Conservation (phyloP, 208 protist species). For the Leishmania major region DNA sequence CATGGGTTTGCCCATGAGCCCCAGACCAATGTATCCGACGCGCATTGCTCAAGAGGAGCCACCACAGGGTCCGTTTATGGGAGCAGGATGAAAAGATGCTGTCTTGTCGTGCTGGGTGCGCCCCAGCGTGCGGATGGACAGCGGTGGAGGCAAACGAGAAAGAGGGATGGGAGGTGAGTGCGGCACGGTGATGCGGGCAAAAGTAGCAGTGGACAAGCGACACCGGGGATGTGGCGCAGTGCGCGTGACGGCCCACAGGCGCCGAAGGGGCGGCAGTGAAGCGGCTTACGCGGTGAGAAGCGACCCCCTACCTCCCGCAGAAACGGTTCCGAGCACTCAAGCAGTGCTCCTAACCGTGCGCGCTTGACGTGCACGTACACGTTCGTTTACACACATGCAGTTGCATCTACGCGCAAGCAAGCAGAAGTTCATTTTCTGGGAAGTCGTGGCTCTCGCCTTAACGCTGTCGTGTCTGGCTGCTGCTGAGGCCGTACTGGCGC, state of each 20-base stretch:
- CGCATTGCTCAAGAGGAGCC: slow-evolving; percentile 26
- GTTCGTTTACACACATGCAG: not conserved
- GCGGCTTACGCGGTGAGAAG: not conserved
- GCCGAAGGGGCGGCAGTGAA: not conserved
- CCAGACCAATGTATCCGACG: slow-evolving; percentile 93
- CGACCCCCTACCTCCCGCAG: not conserved
- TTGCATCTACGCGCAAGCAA: not conserved
- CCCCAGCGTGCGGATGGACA: not conserved
- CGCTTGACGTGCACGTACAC: not conserved
- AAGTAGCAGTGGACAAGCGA: not conserved
- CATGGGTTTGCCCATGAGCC: slow-evolving; percentile 95
- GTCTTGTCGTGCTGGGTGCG: not conserved
- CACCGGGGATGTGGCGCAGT: not conserved
- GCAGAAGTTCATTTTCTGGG: not conserved
- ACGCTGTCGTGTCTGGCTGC: not conserved
- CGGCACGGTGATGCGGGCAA: not conserved
- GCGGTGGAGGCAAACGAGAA: slow-evolving; percentile 6
- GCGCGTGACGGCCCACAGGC: not conserved
- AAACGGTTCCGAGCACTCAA: not conserved
- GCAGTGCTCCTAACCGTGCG: not conserved
- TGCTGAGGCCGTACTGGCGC: not conserved
- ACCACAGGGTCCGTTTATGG: not conserved
- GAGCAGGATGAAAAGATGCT: slow-evolving; percentile 11
- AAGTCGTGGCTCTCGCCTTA: not conserved
- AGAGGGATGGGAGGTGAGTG: not conserved